Base-by-base conservation (phyloP, 768 basidiomycete species). In the Chalciporus sphaerocephalus region DNA sequence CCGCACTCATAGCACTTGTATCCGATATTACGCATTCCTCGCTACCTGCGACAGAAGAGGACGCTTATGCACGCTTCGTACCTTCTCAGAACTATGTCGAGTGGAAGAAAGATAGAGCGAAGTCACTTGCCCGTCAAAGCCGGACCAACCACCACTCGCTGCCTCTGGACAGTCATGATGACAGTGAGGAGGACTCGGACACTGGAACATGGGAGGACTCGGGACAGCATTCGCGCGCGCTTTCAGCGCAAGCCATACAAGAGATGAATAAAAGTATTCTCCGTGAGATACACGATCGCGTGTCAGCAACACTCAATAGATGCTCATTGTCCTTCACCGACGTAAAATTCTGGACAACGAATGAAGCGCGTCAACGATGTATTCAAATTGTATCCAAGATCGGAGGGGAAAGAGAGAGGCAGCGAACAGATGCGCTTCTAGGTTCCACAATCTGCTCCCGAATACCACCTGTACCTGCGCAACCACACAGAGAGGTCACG, bases 311-410 rank as follows among this genome's bases (percentile, higher is more conserved):
- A 4, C 42, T 25, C 16, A 10, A 28, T 15, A 16, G 27, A 15
- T 16, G 12, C 11, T 20, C 30, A 12, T 16, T 18, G 13, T 6
- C n/a, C 12, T 2, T 24, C 15, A 25, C 38, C 9, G 7, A 15
- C 12, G 69, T 87, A 6, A 72, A 77, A 37, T 91, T 92, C 49
- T 95, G 88, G 87, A 83, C 87, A 5, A 93, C 90, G 0, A 60
- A 64, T 0, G 91, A 92, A 59, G 90, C 89, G 0, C 77, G 78
- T 34, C 75, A 79, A 39, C 76, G 90, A 5, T 85, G 83, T 55
- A 66, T 84, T 16, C 73, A 79, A n/a, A 92, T 94, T 45, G 81
- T 91, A 4, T 71, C 74, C 27, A 88, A 87, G 59, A 89, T 95
- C 28, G 91, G 88, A 1, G 89, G 90, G 0, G 67, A 72, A 5